A percentile compares a stretch with the other conserved stretches of the same genome.
Conservation (phyloP, 768 basidiomycete genomes). For the Tricholoma matsutake region DNA sequence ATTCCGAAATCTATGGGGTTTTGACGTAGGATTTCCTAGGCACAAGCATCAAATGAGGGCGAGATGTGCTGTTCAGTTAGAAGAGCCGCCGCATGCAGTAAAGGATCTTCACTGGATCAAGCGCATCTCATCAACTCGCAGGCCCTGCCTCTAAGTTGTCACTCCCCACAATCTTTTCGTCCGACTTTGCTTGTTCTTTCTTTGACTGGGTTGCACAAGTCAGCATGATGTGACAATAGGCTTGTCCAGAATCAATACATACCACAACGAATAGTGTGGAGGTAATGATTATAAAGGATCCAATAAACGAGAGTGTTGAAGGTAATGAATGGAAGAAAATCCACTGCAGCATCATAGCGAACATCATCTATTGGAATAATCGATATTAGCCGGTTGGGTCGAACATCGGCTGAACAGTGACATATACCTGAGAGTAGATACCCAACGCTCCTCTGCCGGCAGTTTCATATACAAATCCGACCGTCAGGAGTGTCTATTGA, state of each 20-base stretch:
- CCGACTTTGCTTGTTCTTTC: not conserved
- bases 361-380: not conserved
- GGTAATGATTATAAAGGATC: not conserved
- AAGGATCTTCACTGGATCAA: too few species aligned
- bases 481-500: slow-evolving; percentile 46
- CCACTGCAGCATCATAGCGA: slow-evolving; percentile 5
- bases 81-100: too few species aligned
- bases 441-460: slow-evolving; percentile 56
- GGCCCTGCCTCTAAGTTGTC: not conserved
- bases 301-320: not conserved
- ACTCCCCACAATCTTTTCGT: not conserved
- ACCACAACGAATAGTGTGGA: not conserved
- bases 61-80: too few species aligned
- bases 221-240: not conserved
- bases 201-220: not conserved
- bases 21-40: too few species aligned
- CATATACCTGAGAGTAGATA: slow-evolving; percentile 38
- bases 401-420: not conserved
- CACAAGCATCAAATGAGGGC: too few species aligned
- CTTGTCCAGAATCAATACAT: not conserved
- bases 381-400: not conserved
- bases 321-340: slow-evolving; percentile 2
- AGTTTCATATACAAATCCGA: slow-evolving; percentile 48
- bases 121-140: not conserved
- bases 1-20: too few species aligned